These are phyloP conservation scores for Schizophyllum commune DNA, from an alignment of 1,284 basidiomycete species.

Conservation along the genomic window DNA sequence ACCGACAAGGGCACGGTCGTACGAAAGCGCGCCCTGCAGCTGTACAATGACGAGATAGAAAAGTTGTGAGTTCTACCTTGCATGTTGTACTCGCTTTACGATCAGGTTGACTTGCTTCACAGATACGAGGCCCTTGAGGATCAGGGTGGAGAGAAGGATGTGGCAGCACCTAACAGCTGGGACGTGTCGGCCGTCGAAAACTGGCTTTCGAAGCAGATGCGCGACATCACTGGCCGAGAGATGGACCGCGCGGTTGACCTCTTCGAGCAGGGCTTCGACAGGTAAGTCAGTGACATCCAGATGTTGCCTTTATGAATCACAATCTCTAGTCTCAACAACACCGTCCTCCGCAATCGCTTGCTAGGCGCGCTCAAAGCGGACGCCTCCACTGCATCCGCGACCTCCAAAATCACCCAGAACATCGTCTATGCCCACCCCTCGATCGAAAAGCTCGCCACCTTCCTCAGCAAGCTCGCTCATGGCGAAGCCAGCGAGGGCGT, in stretches of 20 bases:
- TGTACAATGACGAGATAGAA: conserved; percentile 22
- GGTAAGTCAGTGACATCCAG: conserved; percentile 16
- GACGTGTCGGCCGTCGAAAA: conserved; percentile 9
- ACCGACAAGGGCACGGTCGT: conserved; percentile 21
- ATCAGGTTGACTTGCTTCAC: not conserved
- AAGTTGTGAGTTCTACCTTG: conserved; percentile 12
- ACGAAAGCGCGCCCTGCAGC: conserved; percentile 18
- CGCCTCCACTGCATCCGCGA: conserved; percentile 6
- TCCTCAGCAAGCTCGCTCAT: conserved; percentile 18
- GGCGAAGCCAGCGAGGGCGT: not conserved
- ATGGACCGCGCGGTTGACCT: conserved; percentile 20
- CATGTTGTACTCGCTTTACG: not conserved
- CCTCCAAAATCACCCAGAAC: conserved; percentile 16
- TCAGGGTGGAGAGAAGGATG: conserved; percentile 9
- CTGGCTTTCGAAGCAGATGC: conserved; percentile 24
- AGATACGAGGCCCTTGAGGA: conserved; percentile 26
- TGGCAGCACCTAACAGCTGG: conserved; percentile 21
- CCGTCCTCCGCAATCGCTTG: conserved; percentile 26
- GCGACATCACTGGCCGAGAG: conserved; percentile 11
- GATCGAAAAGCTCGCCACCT: conserved; percentile 19
- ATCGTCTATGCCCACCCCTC: conserved; percentile 27
- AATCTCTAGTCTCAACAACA: conserved; percentile 22
- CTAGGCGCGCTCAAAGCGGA: conserved; percentile 19
- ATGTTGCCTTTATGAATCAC: conserved; percentile 13
- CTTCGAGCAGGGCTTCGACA: conserved; percentile 33